Percentiles rank a stretch among this genome's conserved stretches.
phyloP scores from a whole-genome alignment of 1,284 basidiomycete species.

The Apiotrichum veenhuisii region DNA sequence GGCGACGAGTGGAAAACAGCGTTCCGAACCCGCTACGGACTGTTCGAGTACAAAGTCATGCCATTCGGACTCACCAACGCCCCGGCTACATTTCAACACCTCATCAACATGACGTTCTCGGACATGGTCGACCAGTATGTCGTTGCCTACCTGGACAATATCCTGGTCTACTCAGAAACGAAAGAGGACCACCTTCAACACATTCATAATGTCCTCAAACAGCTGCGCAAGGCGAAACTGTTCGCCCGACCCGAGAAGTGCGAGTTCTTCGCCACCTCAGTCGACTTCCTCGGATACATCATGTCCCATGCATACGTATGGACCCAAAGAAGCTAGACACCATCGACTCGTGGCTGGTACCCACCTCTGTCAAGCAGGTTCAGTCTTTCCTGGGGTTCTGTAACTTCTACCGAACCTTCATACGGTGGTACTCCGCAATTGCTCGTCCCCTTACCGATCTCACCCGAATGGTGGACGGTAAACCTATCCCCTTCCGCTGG shows the following conservation, averaged over 20 bases:
- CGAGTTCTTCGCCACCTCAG: constrained; percentile 32
- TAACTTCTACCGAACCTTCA: constrained; percentile 51
- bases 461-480: too few species aligned
- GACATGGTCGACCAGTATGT: constrained; percentile 33
- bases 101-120: constrained; percentile 33
- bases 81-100: constrained; percentile 45
- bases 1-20: constrained; percentile 48
- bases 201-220: constrained; percentile 42
- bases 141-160: constrained; percentile 48
- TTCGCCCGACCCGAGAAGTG: constrained; percentile 51
- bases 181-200: constrained; percentile 38
- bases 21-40: constrained; percentile 43
- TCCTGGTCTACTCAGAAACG: constrained; percentile 50
- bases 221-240: constrained; percentile 45
- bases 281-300: constrained; percentile 34
- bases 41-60: constrained; percentile 50
- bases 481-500: too few species aligned
- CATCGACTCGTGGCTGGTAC: too few species aligned
- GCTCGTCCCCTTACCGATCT: too few species aligned
- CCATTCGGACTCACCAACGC: constrained; percentile 46
- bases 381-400: constrained; percentile 47
- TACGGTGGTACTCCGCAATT: constrained; percentile 16
- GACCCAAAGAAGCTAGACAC: constrained; percentile 50
- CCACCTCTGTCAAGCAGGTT: constrained; percentile 12
- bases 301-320: not conserved